Base-by-base conservation (phyloP, 495 filamentous ascomycete species). In the Elaphomyces granulatus region DNA sequence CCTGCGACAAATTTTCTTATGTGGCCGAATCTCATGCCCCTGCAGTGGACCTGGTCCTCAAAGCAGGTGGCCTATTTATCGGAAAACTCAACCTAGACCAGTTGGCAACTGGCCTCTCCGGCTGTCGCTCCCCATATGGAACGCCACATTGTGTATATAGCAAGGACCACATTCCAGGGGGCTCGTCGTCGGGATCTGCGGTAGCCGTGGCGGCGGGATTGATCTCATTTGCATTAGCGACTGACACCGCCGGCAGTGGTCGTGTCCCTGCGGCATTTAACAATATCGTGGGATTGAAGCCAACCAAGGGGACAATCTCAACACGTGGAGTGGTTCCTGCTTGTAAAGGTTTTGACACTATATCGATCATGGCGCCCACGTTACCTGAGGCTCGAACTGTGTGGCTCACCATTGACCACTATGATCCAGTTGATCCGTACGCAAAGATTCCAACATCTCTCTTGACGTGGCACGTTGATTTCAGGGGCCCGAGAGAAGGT, bases 41-140 rank as follows among this genome's bases (percentile, higher is more conserved):
- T 12, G 83, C 94, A 23, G 75, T 94, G 17, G 50, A 69, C 35
- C 66, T 66, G 51, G 67, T 94, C 34, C 68, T 73, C 46, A 52
- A 65, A 37, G 67, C 75, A 15, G 83, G 83, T 23, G 78, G 76
- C 6, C 54, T 68, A 15, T 53, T 93, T 4, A 65, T 74, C 15
- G 81, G 80, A 7, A 95, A 94, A 56, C 85, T 85, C 0, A 94
- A 93, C 56, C 68, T 98, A 49, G 90, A 98, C 65, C 87, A 95
- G 54, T 98, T 96, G 60, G 90, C 90, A 20, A 98, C 96, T 87
- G 90, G 90, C 10, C 39, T 41, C 35, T 17, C 35, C 3, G 39
- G 39, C n/a, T 34, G 31, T 20, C 33, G 39, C 20, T 41, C 39
- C 8, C 75, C 75, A 0, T 78, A 73, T 40, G 76, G 76, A 2